Base-by-base conservation (phyloP, 768 basidiomycete genomes). In the Rhodotorula toruloides region DNA sequence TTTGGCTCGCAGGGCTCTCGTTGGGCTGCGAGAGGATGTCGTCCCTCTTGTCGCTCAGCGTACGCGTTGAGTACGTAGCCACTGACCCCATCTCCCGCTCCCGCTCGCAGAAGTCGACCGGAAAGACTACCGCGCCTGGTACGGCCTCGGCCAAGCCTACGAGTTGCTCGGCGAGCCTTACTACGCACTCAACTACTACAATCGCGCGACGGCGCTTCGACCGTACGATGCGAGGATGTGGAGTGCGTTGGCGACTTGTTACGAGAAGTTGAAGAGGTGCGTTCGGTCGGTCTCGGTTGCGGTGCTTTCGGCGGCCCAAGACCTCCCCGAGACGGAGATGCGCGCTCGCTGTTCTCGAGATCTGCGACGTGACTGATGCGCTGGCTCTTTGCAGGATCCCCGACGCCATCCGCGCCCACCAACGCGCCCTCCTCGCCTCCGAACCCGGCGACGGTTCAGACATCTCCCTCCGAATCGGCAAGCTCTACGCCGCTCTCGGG, bases 61-160 rank as follows among this genome's bases (percentile, higher is more conserved):
- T 46, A 9, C 16, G 17, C 25, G 16, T n/a, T n/a, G n/a, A n/a
- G n/a, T 16, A 22, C 44, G 44, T 46, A 17, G 44, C 16, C 25
- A 8, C 25, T 9, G 44, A 46, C 21, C 17, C 21, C 22, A 21
- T 65, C 4, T 21, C 6, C 34, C 11, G 13, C 44, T 16, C 16
- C 27, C 3, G 8, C 43, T 3, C 25, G 10, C 64, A 97, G 94
- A 98, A 74, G 87, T 96, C 70, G 94, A 94, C 74, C 84, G 90
- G 60, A 96, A 97, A 76, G 96, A 99, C 78, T 97, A 96, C 75
- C 80, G 94, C 63, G 94, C 93, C 11, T 99, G 96, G 96, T 97
- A 93, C 78, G 96, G 96, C 42, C 85, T 99, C 58, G 96, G 94
- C 6, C 96, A 99, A 76, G 91, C 94, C 19, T 99, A 98, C 76